Evolutionary conservation across 306 rosid species (phyloP), one percentile per base, ranked within the genome.

Genomic region (Cucurbita argyrosperma): DNA sequence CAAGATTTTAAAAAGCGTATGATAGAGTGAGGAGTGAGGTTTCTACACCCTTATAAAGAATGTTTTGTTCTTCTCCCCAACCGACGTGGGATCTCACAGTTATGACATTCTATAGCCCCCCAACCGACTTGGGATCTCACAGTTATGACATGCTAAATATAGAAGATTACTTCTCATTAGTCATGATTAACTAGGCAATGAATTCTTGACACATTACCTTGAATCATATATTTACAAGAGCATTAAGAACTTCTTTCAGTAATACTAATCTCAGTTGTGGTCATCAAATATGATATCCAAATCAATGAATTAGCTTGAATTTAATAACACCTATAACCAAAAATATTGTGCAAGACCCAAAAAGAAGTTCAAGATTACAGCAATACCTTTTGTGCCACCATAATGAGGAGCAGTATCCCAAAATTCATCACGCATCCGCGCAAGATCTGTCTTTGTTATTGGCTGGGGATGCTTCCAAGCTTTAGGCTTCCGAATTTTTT

Each of bases 371-470:
- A 54, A 19, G 53, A 10, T 19, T 47, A 21, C 42, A 64, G 54
- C 39, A 64, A 47, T 84, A 94, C 98, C 98, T 86, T 90, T 90
- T 72, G 90, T 88, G 74, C 98, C 98, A 79, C 98, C 98, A 79
- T 94, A 94, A 75, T 94, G 98, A 81, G 98, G 98, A 79, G 99
- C 92, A 42, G 99, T 94, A 74, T 94, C 99, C 99, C 99, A 94
- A 80, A 94, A 94, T 81, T 94, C 99, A 53, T 94, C 99, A 6
- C 96, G 96, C 86, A 94, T 45, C 86, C 87, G 97, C 74, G 79
- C 74, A 68, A 94, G 92, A 76, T 94, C 96, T 74, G 91, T 83
- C 90, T 83, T 94, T 38, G 99, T 91, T 79, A 94, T 81, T 15
- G 97, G 97, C 84, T 91, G 96, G 68, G 99, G 96, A 85, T 94